These are phyloP conservation scores for Suillus sp. DNA, from an alignment of 768 basidiomycete species.

Conservation along the genomic window DNA sequence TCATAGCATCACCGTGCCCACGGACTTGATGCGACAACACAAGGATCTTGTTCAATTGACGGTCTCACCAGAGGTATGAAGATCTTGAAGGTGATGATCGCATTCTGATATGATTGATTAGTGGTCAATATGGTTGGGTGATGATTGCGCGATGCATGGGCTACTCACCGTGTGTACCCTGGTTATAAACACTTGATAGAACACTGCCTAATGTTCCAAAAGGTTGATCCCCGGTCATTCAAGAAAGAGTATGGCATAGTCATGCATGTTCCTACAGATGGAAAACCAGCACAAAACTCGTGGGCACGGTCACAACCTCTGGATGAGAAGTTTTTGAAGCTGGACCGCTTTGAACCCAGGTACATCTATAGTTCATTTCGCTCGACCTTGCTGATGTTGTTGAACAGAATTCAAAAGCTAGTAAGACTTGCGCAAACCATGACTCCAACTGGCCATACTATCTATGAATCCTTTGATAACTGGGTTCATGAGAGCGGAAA, in stretches of 20 bases:
- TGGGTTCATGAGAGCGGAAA: slow-evolving; percentile 53
- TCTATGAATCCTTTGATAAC: slow-evolving; percentile 43
- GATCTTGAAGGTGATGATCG: background rate
- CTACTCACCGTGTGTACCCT: slow-evolving; percentile 21
- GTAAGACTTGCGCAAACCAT: slow-evolving; percentile 20
- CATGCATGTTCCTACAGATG: slow-evolving; percentile 13
- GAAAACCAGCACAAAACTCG: background rate
- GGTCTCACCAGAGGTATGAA: slow-evolving; percentile 19
- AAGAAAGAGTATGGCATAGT: slow-evolving; percentile 21
- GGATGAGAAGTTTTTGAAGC: slow-evolving; percentile 17
- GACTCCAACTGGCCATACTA: slow-evolving; percentile 34
- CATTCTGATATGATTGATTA: slow-evolving; percentile 1
- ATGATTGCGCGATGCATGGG: slow-evolving; percentile 24
- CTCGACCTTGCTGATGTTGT: background rate
- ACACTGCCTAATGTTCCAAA: background rate
- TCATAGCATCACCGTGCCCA: slow-evolving; percentile 21
- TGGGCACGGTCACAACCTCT: slow-evolving; percentile 16
- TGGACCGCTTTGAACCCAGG: slow-evolving; percentile 26
- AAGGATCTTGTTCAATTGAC: slow-evolving; percentile 19
- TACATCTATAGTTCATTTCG: background rate
- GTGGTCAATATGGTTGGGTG: slow-evolving; percentile 27
- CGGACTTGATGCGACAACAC: slow-evolving; percentile 20
- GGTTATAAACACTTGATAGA: background rate
- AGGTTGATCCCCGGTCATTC: slow-evolving; percentile 16
- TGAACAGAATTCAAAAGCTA: slow-evolving; percentile 23